Base-by-base conservation (phyloP, 441 rosid species). In the Monsonia emarginata region DNA sequence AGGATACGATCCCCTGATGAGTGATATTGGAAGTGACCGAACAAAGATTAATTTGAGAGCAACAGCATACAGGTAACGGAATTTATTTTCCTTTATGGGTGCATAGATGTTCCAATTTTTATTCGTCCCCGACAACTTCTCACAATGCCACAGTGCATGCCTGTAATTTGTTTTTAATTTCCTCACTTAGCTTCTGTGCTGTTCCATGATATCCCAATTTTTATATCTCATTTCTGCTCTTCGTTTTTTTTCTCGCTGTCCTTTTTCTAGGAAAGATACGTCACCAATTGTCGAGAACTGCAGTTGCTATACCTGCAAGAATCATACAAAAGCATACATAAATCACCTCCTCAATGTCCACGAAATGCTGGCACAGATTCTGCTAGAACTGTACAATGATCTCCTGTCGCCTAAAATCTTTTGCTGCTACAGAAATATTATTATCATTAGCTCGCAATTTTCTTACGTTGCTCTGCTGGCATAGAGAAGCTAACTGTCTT, bases 261-360 rank as follows among this genome's bases (percentile, higher is more conserved):
- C 34, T 30, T 62, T 56, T 63, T 70, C 38, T 82, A 88, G 91
- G 85, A 88, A 88, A 72, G 89, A 86, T 40, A 31, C 80, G 13
- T 69, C 76, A 14, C 83, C 89, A 0, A 71, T 88, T 40, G 72
- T 88, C 28, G 80, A 75, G 74, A 74, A 74, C 22, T 88, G 95
- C 57, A 30, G 58, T 25, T 88, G 95, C 84, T 84, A 86, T 69
- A 83, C 91, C 5, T 88, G 95, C 80, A 76, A 66, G 79, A 86
- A 88, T 80, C 89, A 88, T 57, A 84, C 88, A 7, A 85, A 80
- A 74, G 95, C 91, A 7, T 86, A 88, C 76, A 73, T 88, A 67
- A 85, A 86, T 76, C 95, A 88, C 67, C 84, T 88, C 8, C 95
- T 88, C 73, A 85, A 80, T 14, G 91, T 85, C 18, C 88, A 88